Percentiles rank a stretch among this genome's conserved stretches.
Conservation (phyloP, 1,284 basidiomycete species). For the Athelia sp. region DNA sequence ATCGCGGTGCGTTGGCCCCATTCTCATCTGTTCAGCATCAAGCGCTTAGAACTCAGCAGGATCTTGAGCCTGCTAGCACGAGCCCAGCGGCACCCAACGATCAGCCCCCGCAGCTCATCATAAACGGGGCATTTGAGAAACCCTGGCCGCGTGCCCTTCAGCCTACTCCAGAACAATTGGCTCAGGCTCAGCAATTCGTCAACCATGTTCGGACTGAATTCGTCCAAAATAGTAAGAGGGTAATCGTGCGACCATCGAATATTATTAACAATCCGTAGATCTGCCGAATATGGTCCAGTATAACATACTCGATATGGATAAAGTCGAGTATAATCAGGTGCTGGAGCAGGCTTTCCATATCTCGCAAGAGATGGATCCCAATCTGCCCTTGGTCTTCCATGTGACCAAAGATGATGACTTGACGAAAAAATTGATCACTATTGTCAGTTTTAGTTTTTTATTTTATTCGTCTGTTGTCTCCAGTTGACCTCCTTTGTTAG, state of each 20-base stretch:
- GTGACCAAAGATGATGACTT: constrained; percentile 39
- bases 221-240: constrained; percentile 25
- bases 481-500: constrained; percentile 25
- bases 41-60: background rate
- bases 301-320: constrained; percentile 46
- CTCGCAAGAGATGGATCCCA: constrained; percentile 41
- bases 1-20: no score
- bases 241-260: constrained; percentile 8
- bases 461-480: constrained; percentile 2
- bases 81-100: constrained; percentile 9
- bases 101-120: constrained; percentile 6
- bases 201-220: constrained; percentile 25
- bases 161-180: constrained; percentile 5
- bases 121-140: constrained; percentile 1
- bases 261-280: constrained; percentile 13
- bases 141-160: background rate
- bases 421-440: constrained; percentile 43
- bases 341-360: constrained; percentile 44
- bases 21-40: no score
- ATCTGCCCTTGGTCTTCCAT: constrained; percentile 41
- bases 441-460: constrained; percentile 40
- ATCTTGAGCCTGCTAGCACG: constrained; percentile 10
- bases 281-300: constrained; percentile 22
- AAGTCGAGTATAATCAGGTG: constrained; percentile 41
- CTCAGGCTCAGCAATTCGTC: constrained; percentile 23